Percentiles rank a stretch among this genome's conserved stretches.
These are phyloP conservation scores for Orbilia quercus DNA, from an alignment of 2,329 filamentous ascomycete genomes.

Conservation along the genomic window DNA sequence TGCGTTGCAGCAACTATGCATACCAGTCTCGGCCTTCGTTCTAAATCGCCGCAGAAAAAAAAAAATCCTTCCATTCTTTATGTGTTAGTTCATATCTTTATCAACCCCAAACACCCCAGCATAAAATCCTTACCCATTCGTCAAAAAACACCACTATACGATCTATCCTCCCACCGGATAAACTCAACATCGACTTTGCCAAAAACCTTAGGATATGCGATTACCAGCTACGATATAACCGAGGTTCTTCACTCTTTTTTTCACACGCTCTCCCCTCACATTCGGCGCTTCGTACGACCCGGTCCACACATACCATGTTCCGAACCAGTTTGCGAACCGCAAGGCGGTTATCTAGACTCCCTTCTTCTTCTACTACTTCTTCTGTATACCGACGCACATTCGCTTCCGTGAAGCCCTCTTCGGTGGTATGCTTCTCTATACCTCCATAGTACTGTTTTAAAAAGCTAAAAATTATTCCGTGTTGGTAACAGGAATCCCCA, in stretches of 20 bases:
- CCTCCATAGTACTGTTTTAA: too few relatives aligned
- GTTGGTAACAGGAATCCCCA: constrained; percentile 74
- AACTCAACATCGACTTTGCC: background rate
- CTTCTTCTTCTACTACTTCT: constrained; percentile 6
- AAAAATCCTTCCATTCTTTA: constrained; percentile 29
- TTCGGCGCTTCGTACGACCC: background rate
- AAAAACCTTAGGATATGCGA: constrained; percentile 6
- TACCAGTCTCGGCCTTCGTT: too few relatives aligned
- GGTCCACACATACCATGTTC: constrained; percentile 21
- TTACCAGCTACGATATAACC: constrained; percentile 12
- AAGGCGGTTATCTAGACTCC: constrained; percentile 37
- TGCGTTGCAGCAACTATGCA: constrained; percentile 25
- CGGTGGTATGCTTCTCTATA: constrained; percentile 23
- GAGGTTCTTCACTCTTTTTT: constrained; percentile 11
- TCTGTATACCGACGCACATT: constrained; percentile 40
- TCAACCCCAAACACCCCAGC: constrained; percentile 2
- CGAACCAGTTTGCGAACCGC: constrained; percentile 51
- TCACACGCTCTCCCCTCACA: background rate
- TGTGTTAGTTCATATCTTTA: constrained; percentile 19
- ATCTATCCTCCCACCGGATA: background rate
- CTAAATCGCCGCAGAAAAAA: constrained; percentile 56
- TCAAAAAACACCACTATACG: constrained; percentile 12
- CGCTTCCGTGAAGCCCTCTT: constrained; percentile 34
- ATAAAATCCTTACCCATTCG: background rate
- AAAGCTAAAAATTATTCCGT: background rate